These are phyloP conservation scores for Nepenthes alata DNA, from an alignment of 179 eudicot genomes.

Conservation along the genomic window DNA sequence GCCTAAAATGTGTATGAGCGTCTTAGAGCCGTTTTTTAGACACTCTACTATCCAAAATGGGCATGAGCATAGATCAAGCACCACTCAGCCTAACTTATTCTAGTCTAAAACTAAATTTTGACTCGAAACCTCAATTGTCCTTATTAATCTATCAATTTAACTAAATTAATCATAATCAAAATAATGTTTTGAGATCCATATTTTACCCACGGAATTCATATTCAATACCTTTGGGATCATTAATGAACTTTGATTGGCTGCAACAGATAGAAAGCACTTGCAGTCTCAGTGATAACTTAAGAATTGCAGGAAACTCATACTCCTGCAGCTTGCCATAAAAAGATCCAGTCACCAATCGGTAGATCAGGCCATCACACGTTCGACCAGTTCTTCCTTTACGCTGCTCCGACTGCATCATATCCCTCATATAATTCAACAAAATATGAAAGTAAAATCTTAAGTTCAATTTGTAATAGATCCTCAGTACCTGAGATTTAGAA, in stretches of 20 bases:
- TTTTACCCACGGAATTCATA: neutral
- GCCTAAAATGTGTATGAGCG: too few species aligned
- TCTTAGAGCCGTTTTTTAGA: too few species aligned
- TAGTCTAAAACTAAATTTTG: too few species aligned
- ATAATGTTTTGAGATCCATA: too few species aligned
- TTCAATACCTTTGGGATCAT: conserved; percentile 63
- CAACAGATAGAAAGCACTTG: conserved; percentile 80
- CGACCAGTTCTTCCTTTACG: conserved; percentile 95
- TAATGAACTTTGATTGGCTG: conserved; percentile 69
- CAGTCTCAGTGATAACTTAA: conserved; percentile 58
- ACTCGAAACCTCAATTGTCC: too few species aligned
- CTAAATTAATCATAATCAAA: too few species aligned
- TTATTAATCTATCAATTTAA: too few species aligned
- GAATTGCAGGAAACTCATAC: conserved; percentile 61
- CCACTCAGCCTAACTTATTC: too few species aligned
- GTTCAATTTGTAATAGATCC: neutral
- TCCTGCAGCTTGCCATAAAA: conserved; percentile 50
- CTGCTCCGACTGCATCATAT: conserved; percentile 64
- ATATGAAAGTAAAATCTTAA: neutral
- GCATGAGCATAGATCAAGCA: too few species aligned
- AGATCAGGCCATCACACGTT: conserved; percentile 82
- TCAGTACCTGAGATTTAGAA: conserved; percentile 79
- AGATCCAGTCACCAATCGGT: conserved; percentile 64
- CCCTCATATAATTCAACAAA: neutral
- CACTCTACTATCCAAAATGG: too few species aligned